Percentiles rank a stretch among this genome's conserved stretches.
These are phyloP conservation scores for Fonsecaea pugnacius DNA, from an alignment of 2,329 filamentous ascomycete species.

Conservation along the genomic window DNA sequence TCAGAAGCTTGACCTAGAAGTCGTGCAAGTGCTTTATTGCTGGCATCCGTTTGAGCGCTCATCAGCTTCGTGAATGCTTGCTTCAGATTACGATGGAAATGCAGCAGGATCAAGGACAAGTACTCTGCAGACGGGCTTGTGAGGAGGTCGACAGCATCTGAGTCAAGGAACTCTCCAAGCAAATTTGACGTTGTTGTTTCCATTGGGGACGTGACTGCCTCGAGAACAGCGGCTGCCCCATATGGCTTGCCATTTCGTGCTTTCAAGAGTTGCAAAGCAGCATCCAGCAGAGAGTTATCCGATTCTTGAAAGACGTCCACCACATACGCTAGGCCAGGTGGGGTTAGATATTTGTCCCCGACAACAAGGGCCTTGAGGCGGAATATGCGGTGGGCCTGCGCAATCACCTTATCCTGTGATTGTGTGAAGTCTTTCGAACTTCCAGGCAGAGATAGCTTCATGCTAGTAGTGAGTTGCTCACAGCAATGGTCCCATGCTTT, in stretches of 20 bases:
- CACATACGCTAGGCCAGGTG: slow-evolving; percentile 9
- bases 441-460: slow-evolving; percentile 78
- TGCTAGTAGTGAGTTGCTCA: slow-evolving; percentile 64
- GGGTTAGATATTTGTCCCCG: slow-evolving; percentile 6
- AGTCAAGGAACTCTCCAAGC: slow-evolving; percentile 54
- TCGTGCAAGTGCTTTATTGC: slow-evolving; percentile 16
- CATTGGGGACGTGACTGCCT: slow-evolving; percentile 55
- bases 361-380: slow-evolving; percentile 51
- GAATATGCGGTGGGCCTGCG: slow-evolving; percentile 71
- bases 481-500: slow-evolving; percentile 68
- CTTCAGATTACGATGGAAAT: slow-evolving; percentile 43
- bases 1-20: slow-evolving; percentile 22
- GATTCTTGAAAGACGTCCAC: slow-evolving; percentile 27
- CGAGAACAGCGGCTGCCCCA: slow-evolving; percentile 64
- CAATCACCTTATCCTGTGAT: slow-evolving; percentile 71
- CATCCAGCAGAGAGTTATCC: slow-evolving; percentile 45
- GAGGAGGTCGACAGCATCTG: slow-evolving; percentile 64
- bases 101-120: slow-evolving; percentile 68
- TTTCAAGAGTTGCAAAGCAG: slow-evolving; percentile 56
- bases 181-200: slow-evolving; percentile 1
- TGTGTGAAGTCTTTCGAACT: slow-evolving; percentile 75
- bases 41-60: slow-evolving; percentile 39
- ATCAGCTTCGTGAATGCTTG: slow-evolving; percentile 44
- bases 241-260: slow-evolving; percentile 68
- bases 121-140: slow-evolving; percentile 70